phyloP scores from a whole-genome alignment of 208 protist genomes.

The Herpetomonas tarakana region DNA sequence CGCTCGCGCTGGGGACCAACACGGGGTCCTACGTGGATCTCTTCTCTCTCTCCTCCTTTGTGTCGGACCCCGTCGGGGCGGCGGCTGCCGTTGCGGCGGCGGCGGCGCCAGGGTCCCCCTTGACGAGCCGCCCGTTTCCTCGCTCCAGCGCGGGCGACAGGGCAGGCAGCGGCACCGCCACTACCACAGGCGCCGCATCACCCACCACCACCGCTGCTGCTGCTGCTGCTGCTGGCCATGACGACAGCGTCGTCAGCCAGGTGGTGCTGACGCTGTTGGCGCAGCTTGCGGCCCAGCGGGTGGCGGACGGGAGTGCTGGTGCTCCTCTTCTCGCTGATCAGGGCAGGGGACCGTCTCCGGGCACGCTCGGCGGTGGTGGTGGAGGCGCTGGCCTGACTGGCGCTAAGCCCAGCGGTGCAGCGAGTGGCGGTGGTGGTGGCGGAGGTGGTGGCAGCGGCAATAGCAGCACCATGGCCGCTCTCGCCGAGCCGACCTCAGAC shows the following conservation, averaged over 20 bases:
- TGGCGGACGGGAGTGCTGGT: neutral
- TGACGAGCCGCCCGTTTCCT: too few relatives aligned
- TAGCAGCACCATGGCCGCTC: neutral
- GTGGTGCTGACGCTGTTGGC: neutral
- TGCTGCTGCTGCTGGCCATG: too few relatives aligned
- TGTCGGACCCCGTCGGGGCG: neutral
- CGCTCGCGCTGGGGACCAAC: slow-evolving; percentile 1
- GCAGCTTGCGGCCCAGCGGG: neutral
- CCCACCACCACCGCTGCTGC: too few relatives aligned
- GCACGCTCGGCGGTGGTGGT: neutral
- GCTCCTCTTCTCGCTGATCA: too few relatives aligned
- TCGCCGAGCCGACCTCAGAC: neutral
- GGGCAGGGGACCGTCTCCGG: too few relatives aligned
- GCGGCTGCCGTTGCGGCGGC: neutral
- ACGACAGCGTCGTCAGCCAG: neutral
- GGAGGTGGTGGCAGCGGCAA: neutral
- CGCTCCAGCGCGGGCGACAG: too few relatives aligned
- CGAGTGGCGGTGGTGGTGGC: neutral
- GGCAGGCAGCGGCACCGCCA: neutral
- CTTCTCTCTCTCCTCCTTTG: slow-evolving; percentile 11
- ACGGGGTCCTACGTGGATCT: slow-evolving; percentile 23
- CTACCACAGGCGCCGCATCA: too few relatives aligned
- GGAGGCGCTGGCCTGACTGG: neutral
- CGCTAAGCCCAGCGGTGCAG: neutral
- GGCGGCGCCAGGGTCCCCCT: neutral